phyloP scores from a whole-genome alignment of 192 early-diverging fungal genomes.

The Geranomyces michiganensis region DNA sequence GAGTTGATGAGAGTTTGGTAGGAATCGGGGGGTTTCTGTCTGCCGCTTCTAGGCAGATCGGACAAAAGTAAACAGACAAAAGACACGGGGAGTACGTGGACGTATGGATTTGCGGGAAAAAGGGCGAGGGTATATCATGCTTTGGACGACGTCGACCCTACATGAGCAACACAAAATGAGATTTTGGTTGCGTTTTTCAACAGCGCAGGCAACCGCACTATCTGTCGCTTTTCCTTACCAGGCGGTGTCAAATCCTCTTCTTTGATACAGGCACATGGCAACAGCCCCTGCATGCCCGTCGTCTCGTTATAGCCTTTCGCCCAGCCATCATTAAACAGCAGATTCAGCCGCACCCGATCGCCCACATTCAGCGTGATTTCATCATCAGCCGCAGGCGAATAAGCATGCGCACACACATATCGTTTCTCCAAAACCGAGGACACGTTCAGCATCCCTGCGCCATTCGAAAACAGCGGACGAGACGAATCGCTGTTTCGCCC shows the following conservation, averaged over 20 bases:
- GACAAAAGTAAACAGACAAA: too few species aligned
- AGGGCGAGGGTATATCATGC: too few species aligned
- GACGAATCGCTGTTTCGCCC: background rate
- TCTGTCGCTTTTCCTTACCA: too few species aligned
- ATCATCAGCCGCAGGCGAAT: constrained; percentile 37
- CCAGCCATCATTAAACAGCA: constrained; percentile 50
- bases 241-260: constrained; percentile 3
- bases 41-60: too few species aligned
- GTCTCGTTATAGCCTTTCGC: constrained; percentile 45
- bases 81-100: too few species aligned
- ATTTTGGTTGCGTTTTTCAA: too few species aligned
- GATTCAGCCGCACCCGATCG: constrained; percentile 34
- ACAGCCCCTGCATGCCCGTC: constrained; percentile 36
- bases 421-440: constrained; percentile 31
- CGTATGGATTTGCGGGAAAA: too few species aligned
- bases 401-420: constrained; percentile 34
- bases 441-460: constrained; percentile 13
- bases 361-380: constrained; percentile 39
- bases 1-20: too few species aligned
- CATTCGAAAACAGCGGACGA: background rate
- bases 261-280: constrained; percentile 43
- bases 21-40: too few species aligned
- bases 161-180: too few species aligned
- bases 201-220: too few species aligned
- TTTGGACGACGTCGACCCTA: too few species aligned